A percentile compares a stretch with the other conserved stretches of the same genome.
These are phyloP conservation scores for Globisporangium camurandrum DNA, from an alignment of 352 stramenopile genomes.

Conservation along the genomic window DNA sequence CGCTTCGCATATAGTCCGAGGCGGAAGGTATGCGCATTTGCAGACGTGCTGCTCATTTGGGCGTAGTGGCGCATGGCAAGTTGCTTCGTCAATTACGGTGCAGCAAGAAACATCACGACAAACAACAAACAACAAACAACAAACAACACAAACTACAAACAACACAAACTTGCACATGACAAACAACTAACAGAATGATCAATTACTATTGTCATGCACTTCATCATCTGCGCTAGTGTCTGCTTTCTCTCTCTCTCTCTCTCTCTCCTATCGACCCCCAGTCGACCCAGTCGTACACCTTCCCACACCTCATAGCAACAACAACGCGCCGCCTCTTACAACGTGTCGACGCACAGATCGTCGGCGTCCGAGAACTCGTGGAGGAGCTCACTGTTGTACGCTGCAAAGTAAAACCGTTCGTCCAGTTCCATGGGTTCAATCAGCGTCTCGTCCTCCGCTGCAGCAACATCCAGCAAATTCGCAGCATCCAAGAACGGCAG, in stretches of 20 bases:
- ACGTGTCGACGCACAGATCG: conserved; percentile 8
- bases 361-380: conserved; percentile 13
- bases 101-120: too few species aligned
- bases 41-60: too few species aligned
- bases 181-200: too few species aligned
- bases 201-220: background rate
- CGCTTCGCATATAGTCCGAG: too few species aligned
- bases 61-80: too few species aligned
- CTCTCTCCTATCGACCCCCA: background rate
- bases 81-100: too few species aligned
- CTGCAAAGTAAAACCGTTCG: conserved; percentile 15
- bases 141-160: too few species aligned
- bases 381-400: conserved; percentile 10
- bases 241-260: background rate
- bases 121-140: too few species aligned
- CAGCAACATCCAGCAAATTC: conserved; percentile 22
- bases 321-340: conserved; percentile 2
- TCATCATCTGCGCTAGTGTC: too few species aligned
- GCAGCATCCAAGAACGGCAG: conserved; percentile 38
- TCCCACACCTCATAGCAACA: background rate
- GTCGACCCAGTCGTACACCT: background rate
- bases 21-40: too few species aligned
- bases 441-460: conserved; percentile 13
- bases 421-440: conserved; percentile 23
- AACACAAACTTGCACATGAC: background rate